These are phyloP conservation scores for Zygoascus bituminiphila DNA, from an alignment of 805 yeast genomes.

Conservation along the genomic window DNA sequence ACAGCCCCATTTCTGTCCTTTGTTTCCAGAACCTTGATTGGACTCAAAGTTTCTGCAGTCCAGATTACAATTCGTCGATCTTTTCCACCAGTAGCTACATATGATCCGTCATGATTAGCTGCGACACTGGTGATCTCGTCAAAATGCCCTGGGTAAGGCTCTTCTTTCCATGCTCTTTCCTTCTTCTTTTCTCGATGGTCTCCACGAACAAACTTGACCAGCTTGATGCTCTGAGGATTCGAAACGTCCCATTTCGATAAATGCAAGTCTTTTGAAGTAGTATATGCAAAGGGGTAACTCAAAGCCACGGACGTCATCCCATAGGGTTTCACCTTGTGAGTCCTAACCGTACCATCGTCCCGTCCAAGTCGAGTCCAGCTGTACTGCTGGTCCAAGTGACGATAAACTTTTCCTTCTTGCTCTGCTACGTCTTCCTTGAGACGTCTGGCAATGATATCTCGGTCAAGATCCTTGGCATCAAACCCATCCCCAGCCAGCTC, in stretches of 20 bases:
- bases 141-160: slow-evolving; percentile 60
- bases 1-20: slow-evolving; percentile 64
- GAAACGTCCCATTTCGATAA: slow-evolving; percentile 73
- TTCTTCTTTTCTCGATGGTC: slow-evolving; percentile 28
- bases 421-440: slow-evolving; percentile 86
- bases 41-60: slow-evolving; percentile 71
- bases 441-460: slow-evolving; percentile 73
- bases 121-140: slow-evolving; percentile 73
- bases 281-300: slow-evolving; percentile 55
- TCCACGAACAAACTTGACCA: slow-evolving; percentile 53
- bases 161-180: slow-evolving; percentile 30
- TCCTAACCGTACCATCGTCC: background rate
- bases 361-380: slow-evolving; percentile 29
- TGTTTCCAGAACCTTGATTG: slow-evolving; percentile 70
- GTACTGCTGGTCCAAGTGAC: slow-evolving; percentile 49
- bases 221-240: slow-evolving; percentile 50
- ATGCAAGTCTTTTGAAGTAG: slow-evolving; percentile 74
- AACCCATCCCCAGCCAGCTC: slow-evolving; percentile 46
- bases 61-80: slow-evolving; percentile 78
- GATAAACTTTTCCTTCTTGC: slow-evolving; percentile 73
- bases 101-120: slow-evolving; percentile 79
- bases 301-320: slow-evolving; percentile 38
- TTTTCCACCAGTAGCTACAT: slow-evolving; percentile 83
- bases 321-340: slow-evolving; percentile 18
- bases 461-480: slow-evolving; percentile 86